Percentiles rank a stretch among this genome's conserved stretches.
Evolutionary conservation across 2,329 filamentous ascomycete species (phyloP).

Genomic region (Aspergillus aculeatinus): DNA sequence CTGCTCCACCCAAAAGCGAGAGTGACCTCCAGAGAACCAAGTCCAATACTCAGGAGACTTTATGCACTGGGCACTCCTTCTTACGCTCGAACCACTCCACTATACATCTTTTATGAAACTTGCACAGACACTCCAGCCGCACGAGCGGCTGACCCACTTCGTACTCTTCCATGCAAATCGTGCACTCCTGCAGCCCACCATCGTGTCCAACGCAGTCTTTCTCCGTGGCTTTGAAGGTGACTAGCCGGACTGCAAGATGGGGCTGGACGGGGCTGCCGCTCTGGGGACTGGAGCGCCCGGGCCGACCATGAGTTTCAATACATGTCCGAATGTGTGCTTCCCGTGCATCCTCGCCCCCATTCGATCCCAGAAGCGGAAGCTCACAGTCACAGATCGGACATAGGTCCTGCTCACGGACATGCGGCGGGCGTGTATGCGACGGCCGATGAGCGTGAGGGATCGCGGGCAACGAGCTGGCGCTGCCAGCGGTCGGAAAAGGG

Average conservation of each 20-base stretch:
- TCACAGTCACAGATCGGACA: slow-evolving; percentile 47
- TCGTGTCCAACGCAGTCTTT: slow-evolving; percentile 61
- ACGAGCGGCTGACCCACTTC: slow-evolving; percentile 59
- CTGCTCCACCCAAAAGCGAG: not conserved
- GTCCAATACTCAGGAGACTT: slow-evolving; percentile 31
- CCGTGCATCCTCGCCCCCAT: slow-evolving; percentile 41
- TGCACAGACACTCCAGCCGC: slow-evolving; percentile 62
- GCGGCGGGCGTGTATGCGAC: slow-evolving; percentile 14
- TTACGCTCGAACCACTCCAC: slow-evolving; percentile 60
- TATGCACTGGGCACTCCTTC: slow-evolving; percentile 62
- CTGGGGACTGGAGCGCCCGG: slow-evolving; percentile 19
- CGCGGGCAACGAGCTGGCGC: slow-evolving; percentile 8
- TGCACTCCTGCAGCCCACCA: slow-evolving; percentile 56
- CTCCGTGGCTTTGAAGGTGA: slow-evolving; percentile 58
- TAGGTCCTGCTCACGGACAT: slow-evolving; percentile 44
- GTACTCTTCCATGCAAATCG: slow-evolving; percentile 66
- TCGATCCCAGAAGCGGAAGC: slow-evolving; percentile 39
- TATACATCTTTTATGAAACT: slow-evolving; percentile 63
- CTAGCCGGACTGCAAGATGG: slow-evolving; percentile 36
- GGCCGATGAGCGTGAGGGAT: slow-evolving; percentile 3
- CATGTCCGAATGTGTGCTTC: slow-evolving; percentile 49
- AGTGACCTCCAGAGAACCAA: not conserved
- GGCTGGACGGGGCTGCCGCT: slow-evolving; percentile 22
- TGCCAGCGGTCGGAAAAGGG: slow-evolving; percentile 5
- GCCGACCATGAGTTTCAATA: slow-evolving; percentile 39